These are phyloP conservation scores for Thinopyrum elongatum DNA, from an alignment of 176 grass and related monocot genomes.

Conservation along the genomic window DNA sequence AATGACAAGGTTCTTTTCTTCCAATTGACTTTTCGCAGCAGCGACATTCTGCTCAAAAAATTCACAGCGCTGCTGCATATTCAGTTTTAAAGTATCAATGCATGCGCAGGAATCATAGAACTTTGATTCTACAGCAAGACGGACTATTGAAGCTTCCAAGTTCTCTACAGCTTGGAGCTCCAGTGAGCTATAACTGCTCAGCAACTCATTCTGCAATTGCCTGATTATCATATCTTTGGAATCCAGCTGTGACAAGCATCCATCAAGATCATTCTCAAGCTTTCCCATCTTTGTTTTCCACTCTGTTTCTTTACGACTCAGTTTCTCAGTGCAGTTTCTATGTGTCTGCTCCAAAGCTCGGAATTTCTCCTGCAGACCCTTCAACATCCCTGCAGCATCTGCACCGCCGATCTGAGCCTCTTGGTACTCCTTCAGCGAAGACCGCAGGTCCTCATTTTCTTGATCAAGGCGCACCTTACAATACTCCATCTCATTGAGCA, in stretches of 20 bases:
- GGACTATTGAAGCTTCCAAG: conserved; percentile 35
- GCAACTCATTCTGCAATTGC: conserved; percentile 57
- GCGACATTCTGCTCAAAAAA: conserved; percentile 29
- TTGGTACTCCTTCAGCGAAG: conserved; percentile 65
- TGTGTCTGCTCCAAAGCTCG: conserved; percentile 62
- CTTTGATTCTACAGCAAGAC: conserved; percentile 35
- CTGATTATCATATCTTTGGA: conserved; percentile 45
- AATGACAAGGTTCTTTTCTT: conserved; percentile 40
- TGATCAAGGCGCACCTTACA: conserved; percentile 51
- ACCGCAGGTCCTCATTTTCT: conserved; percentile 60
- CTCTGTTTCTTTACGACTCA: conserved; percentile 58
- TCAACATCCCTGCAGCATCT: conserved; percentile 34
- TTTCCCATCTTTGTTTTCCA: conserved; percentile 49
- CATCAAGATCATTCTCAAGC: conserved; percentile 59
- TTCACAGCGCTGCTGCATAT: conserved; percentile 41
- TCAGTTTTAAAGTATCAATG: conserved; percentile 31
- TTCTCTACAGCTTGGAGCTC: conserved; percentile 50
- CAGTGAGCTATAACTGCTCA: conserved; percentile 33
- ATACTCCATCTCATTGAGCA: conserved; percentile 77
- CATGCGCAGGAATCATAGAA: conserved; percentile 44
- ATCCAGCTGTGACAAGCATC: conserved; percentile 33
- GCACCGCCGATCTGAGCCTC: conserved; percentile 57
- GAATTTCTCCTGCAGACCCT: conserved; percentile 62
- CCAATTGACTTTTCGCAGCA: conserved; percentile 33
- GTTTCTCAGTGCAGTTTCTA: conserved; percentile 57